Evolutionary conservation across 1,284 basidiomycete genomes (phyloP).

Genomic region (Tetrapyrgos nigripes): DNA sequence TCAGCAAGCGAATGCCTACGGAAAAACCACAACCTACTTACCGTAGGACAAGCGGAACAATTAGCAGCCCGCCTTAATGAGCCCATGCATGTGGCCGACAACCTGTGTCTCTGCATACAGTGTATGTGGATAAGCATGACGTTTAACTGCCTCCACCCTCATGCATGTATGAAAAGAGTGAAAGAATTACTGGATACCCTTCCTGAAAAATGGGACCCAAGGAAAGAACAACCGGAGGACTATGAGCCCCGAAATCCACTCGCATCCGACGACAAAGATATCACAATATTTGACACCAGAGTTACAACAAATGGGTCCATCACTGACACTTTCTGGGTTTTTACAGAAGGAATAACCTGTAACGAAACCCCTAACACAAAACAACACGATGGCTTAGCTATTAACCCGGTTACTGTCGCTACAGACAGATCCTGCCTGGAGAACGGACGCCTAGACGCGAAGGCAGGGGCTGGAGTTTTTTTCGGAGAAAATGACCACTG

Average conservation of each 20-base stretch:
- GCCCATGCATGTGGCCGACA: background rate
- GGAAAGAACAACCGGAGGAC: too few relatives aligned
- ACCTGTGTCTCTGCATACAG: conserved; percentile 8
- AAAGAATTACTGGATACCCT: too few relatives aligned
- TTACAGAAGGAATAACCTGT: conserved; percentile 15
- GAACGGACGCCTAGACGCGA: conserved; percentile 19
- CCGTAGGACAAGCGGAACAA: conserved; percentile 17
- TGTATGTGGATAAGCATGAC: too few relatives aligned
- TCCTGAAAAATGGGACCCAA: too few relatives aligned
- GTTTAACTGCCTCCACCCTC: too few relatives aligned
- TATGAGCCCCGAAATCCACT: background rate
- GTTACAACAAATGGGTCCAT: conserved; percentile 14
- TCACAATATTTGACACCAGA: conserved; percentile 11
- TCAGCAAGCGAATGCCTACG: conserved; percentile 19
- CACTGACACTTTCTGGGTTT: too few relatives aligned
- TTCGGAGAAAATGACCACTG: conserved; percentile 11
- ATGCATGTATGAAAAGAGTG: too few relatives aligned
- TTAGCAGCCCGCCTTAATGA: conserved; percentile 8
- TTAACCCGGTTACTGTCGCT: conserved; percentile 7
- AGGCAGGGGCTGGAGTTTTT: conserved; percentile 25
- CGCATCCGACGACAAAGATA: conserved; percentile 7
- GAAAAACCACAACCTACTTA: conserved; percentile 19
- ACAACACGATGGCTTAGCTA: background rate
- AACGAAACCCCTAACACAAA: background rate
- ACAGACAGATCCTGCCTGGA: conserved; percentile 29